A percentile compares a stretch with the other conserved stretches of the same genome.
These are phyloP conservation scores for Macrophomina phaseolina DNA, from an alignment of 2,329 filamentous ascomycete genomes.

Conservation along the genomic window DNA sequence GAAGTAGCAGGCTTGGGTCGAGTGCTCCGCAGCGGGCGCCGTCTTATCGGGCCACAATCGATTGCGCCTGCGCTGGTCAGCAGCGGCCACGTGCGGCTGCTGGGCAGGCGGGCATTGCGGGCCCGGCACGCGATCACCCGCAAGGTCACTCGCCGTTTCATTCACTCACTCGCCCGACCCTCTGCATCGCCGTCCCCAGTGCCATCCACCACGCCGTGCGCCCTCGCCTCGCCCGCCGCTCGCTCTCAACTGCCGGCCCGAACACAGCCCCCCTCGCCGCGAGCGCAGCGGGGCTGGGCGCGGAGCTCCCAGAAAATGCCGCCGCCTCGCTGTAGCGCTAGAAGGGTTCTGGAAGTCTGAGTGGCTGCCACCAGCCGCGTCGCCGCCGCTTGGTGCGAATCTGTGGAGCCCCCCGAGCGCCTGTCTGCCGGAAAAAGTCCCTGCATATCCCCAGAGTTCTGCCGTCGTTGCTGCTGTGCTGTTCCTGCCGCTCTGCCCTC, in stretches of 20 bases:
- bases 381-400: not conserved
- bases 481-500: constrained; percentile 10
- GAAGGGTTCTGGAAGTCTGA: constrained; percentile 23
- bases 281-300: constrained; percentile 3
- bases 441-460: constrained; percentile 11
- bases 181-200: not conserved
- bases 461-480: constrained; percentile 6
- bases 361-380: constrained; percentile 13
- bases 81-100: constrained; percentile 6
- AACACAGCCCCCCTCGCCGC: not conserved
- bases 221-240: not conserved
- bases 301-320: not conserved
- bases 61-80: constrained; percentile 11
- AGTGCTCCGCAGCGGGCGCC: not conserved
- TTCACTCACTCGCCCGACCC: constrained; percentile 15
- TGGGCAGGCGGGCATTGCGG: constrained; percentile 1
- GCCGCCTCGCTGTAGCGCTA: constrained; percentile 2
- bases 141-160: no score
- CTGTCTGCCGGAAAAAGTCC: constrained; percentile 4
- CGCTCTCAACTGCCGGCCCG: not conserved
- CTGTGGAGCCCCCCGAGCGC: not conserved
- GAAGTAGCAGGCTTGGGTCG: not conserved
- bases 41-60: constrained; percentile 22
- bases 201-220: not conserved
- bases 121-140: constrained; percentile 18